A percentile compares a stretch with the other conserved stretches of the same genome.
These are phyloP conservation scores for Pseudogymnoascus sp. DNA, from an alignment of 2,329 filamentous ascomycete genomes.

Conservation along the genomic window DNA sequence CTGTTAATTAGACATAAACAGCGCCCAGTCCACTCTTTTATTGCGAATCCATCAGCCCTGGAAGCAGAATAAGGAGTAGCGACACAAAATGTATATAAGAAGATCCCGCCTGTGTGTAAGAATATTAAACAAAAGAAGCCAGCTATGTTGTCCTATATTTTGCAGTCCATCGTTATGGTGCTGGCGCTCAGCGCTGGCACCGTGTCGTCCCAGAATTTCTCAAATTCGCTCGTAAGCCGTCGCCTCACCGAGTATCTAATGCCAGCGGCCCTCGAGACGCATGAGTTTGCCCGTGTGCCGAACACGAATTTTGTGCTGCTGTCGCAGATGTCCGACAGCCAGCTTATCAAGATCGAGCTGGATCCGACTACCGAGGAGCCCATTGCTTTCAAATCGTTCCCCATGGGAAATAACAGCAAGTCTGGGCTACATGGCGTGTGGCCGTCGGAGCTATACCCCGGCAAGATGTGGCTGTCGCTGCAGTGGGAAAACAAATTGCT, in stretches of 20 bases:
- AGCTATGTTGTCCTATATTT: background rate
- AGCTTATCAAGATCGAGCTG: slow-evolving; percentile 11
- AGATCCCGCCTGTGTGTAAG: background rate
- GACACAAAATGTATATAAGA: background rate
- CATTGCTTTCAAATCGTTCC: slow-evolving; percentile 6
- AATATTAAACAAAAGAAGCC: background rate
- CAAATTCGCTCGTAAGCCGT: slow-evolving; percentile 10
- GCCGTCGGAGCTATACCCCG: background rate
- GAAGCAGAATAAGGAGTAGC: background rate
- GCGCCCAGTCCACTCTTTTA: background rate
- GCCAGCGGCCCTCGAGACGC: slow-evolving; percentile 5
- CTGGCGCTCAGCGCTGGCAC: slow-evolving; percentile 9
- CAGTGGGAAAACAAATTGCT: slow-evolving; percentile 9
- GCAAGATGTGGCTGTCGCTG: slow-evolving; percentile 10
- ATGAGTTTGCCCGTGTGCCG: slow-evolving; percentile 9
- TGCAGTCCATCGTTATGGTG: slow-evolving; percentile 2
- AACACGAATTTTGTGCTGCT: slow-evolving; percentile 9
- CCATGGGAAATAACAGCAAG: slow-evolving; percentile 5
- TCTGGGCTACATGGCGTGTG: slow-evolving; percentile 6
- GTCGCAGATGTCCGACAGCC: slow-evolving; percentile 8
- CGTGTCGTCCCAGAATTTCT: background rate
- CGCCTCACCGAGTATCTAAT: slow-evolving; percentile 10
- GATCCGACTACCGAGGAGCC: slow-evolving; percentile 9
- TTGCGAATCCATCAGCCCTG: background rate
- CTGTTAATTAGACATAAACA: background rate